Evolutionary conservation across 2,329 filamentous ascomycete species (phyloP).

Genomic region (Xylaria multiplex): DNA sequence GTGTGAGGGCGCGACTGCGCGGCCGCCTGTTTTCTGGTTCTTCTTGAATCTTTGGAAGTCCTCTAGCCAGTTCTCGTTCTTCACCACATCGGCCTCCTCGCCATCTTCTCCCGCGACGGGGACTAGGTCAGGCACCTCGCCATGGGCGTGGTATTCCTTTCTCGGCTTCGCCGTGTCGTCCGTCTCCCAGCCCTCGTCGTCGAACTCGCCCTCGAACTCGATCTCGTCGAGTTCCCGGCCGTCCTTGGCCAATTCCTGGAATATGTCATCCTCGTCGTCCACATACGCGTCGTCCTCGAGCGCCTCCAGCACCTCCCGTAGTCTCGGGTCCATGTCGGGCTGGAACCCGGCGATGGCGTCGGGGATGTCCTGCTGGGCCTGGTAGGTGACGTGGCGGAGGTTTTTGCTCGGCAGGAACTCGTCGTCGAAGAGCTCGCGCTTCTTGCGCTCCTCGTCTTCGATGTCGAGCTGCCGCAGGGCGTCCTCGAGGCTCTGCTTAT

Average conservation of each 20-base stretch:
- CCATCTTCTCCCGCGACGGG: slow-evolving; percentile 40
- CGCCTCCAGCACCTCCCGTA: slow-evolving; percentile 91
- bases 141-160: slow-evolving; percentile 62
- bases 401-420: slow-evolving; percentile 84
- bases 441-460: slow-evolving; percentile 56
- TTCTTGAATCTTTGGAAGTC: slow-evolving; percentile 96
- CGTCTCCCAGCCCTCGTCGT: slow-evolving; percentile 91
- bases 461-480: slow-evolving; percentile 74
- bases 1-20: slow-evolving; percentile 56
- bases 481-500: slow-evolving; percentile 84
- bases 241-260: slow-evolving; percentile 75
- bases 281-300: slow-evolving; percentile 96
- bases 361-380: slow-evolving; percentile 91
- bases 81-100: slow-evolving; percentile 58
- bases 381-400: slow-evolving; percentile 80
- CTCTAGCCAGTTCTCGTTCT: slow-evolving; percentile 85
- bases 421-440: slow-evolving; percentile 72
- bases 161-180: slow-evolving; percentile 87
- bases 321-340: slow-evolving; percentile 94
- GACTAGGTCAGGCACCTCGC: slow-evolving; percentile 61
- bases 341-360: slow-evolving; percentile 94
- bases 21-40: slow-evolving; percentile 66
- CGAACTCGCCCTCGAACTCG: slow-evolving; percentile 77
- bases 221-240: slow-evolving; percentile 78
- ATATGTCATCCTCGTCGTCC: slow-evolving; percentile 79